A percentile compares a stretch with the other conserved stretches of the same genome.
These are phyloP conservation scores for Debaryomyces sp. DNA, from an alignment of 1,139 yeast species.

Conservation along the genomic window DNA sequence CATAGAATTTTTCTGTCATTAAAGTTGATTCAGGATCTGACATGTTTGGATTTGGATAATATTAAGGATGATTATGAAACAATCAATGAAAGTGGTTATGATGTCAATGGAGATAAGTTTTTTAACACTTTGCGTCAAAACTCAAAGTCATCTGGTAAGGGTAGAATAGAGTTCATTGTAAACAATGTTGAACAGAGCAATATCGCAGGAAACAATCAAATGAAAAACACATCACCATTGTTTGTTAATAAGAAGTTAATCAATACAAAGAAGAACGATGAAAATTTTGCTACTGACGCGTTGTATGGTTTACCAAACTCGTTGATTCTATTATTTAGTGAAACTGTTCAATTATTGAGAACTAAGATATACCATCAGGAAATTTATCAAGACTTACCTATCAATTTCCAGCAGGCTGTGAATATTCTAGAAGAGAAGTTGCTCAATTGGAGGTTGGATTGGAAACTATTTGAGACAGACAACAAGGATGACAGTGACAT, in stretches of 20 bases:
- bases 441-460: conserved; percentile 67
- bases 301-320: conserved; percentile 86
- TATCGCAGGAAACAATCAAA: conserved; percentile 9
- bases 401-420: conserved; percentile 48
- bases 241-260: conserved; percentile 48
- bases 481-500: conserved; percentile 13
- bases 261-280: conserved; percentile 49
- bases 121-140: conserved; percentile 12
- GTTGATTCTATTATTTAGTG: conserved; percentile 68
- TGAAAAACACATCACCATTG: conserved; percentile 36
- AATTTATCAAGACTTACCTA: conserved; percentile 34
- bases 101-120: conserved; percentile 44
- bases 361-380: conserved; percentile 57
- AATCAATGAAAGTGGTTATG: conserved; percentile 36
- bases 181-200: conserved; percentile 23
- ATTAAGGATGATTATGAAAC: conserved; percentile 40
- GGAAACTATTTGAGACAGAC: conserved; percentile 42
- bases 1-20: conserved; percentile 80
- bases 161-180: conserved; percentile 51
- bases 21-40: conserved; percentile 74
- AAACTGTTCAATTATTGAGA: conserved; percentile 65
- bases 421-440: conserved; percentile 53
- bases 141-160: conserved; percentile 25
- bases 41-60: conserved; percentile 54
- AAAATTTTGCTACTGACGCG: conserved; percentile 75